Base-by-base conservation (phyloP, 768 basidiomycete species). In the Hericium coralloides region DNA sequence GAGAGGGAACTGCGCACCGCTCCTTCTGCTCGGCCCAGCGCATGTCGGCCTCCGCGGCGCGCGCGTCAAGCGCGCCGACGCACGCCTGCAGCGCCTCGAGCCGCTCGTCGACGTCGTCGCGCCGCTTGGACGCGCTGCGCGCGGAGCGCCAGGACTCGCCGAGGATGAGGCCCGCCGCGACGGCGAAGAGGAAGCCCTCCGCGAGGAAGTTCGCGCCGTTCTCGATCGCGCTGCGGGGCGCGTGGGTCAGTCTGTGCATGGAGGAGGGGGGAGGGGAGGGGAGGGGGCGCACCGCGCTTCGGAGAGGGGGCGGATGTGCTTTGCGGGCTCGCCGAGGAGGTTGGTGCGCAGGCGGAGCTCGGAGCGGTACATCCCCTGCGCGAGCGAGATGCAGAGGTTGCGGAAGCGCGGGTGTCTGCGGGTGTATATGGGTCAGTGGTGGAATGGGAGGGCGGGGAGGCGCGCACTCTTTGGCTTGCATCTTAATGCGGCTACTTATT, bases 121-220 rank as follows among this genome's bases (percentile, higher is more conserved):
- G 74, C n/a, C 87, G 83, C 65, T 80, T 87, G 0, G 82, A 77
- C 58, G 84, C 76, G 57, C 76, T 88, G 18, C 87, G 76, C 0
- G 87, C 85, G 1, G 81, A 78, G 0, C 91, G 85, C 78, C 81
- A 93, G 22, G 84, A 74, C 68, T 94, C 91, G 2, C 84, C 85
- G 12, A 92, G 58, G 56, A 94, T 92, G 5, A 93, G 74, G 0
- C 69, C 69, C 2, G 85, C 84, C 0, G 91, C 90, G 2, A 93
- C 91, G 18, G 73, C 66, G 65, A 93, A 93, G 3, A 93, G 77
- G 62, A 93, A 93, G 0, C 88, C 88, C 69, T 93, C 91, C 0
- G 91, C 91, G 4, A 93, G 74, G 5, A 84, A 76, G 61, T 92
- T 93, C 15, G 91, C 88, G 20, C 91, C 91, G 63, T 87, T 91